Evolutionary conservation across 2,329 filamentous ascomycete species (phyloP).

Genomic region (Claviceps capensis): DNA sequence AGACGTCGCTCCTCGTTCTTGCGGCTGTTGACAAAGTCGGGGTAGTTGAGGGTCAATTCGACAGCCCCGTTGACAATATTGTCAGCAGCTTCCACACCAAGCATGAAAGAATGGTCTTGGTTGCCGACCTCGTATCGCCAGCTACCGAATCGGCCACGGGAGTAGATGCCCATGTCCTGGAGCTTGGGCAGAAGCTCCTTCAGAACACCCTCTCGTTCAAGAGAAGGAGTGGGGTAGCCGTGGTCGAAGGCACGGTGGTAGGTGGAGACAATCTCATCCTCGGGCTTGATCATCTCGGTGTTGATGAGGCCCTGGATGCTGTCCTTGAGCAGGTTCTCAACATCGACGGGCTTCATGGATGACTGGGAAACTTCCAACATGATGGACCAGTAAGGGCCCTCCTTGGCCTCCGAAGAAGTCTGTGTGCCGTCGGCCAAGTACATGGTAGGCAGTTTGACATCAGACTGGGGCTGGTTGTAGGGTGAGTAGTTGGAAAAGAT

Average conservation of each 20-base stretch:
- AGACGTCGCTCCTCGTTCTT: constrained; percentile 39
- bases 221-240: constrained; percentile 88
- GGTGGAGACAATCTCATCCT: constrained; percentile 91
- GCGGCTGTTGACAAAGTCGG: constrained; percentile 81
- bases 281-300: constrained; percentile 86
- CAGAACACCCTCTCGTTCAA: constrained; percentile 91
- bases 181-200: constrained; percentile 88
- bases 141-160: constrained; percentile 90
- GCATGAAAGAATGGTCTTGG: constrained; percentile 97
- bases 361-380: constrained; percentile 99
- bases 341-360: constrained; percentile 83
- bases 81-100: constrained; percentile 87
- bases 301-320: constrained; percentile 95
- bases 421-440: constrained; percentile 78
- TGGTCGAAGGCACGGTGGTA: constrained; percentile 98
- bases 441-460: constrained; percentile 73
- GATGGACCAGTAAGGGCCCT: constrained; percentile 98
- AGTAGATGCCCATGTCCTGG: constrained; percentile 82
- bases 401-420: constrained; percentile 57
- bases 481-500: constrained; percentile 99
- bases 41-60: constrained; percentile 91
- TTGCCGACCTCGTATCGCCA: constrained; percentile 97
- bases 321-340: constrained; percentile 72
- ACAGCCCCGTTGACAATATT: constrained; percentile 79
- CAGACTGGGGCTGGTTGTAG: constrained; percentile 81